Conservation (phyloP, 352 stramenopile genomes). For the Pythium sp. region DNA sequence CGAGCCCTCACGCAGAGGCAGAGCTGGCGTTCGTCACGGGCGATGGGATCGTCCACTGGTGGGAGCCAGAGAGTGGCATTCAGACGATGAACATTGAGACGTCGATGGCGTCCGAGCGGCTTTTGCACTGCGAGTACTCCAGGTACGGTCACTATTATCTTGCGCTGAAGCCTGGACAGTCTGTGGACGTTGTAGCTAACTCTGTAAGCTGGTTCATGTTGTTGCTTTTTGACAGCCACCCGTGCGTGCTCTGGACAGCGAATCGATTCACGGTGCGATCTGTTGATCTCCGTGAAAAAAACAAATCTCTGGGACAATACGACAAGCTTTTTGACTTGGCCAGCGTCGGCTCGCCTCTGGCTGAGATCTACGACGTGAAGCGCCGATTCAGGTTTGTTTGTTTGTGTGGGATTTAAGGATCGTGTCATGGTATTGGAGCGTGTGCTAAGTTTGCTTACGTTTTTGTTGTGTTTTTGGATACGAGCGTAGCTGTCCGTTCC, state of each 20-base stretch:
- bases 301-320: conserved; percentile 13
- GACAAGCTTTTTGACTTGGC: conserved; percentile 55
- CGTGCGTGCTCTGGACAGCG: conserved; percentile 63
- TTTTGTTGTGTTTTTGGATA: neutral
- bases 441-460: neutral
- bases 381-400: conserved; percentile 43
- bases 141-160: conserved; percentile 33
- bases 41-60: conserved; percentile 48
- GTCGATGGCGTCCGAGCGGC: conserved; percentile 26
- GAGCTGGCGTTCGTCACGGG: conserved; percentile 53
- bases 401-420: neutral
- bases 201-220: neutral
- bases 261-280: conserved; percentile 39
- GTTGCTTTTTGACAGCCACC: conserved; percentile 39
- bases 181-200: neutral
- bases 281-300: conserved; percentile 49
- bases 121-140: conserved; percentile 70
- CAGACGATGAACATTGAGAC: conserved; percentile 29
- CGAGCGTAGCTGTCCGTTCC: conserved; percentile 51
- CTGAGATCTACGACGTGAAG: conserved; percentile 66
- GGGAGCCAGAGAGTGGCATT: conserved; percentile 42
- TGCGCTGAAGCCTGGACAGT: too few species aligned
- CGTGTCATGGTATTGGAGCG: neutral
- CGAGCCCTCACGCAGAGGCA: conserved; percentile 59
- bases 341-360: conserved; percentile 28